Conservation (phyloP, 768 basidiomycete genomes). For the Panaeolus cyanescens region DNA sequence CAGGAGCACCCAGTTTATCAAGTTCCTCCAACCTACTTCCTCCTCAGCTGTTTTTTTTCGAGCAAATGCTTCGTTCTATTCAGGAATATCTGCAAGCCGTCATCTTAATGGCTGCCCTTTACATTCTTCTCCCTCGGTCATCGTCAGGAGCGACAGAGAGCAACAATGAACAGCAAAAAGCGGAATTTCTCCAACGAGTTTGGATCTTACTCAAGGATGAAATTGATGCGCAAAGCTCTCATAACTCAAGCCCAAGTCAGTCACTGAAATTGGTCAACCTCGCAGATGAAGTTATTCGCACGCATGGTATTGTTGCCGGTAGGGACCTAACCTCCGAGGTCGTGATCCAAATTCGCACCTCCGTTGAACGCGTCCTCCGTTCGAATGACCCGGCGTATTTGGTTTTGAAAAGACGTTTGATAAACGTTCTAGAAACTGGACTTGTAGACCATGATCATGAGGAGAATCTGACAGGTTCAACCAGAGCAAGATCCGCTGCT, state of each 20-base stretch:
- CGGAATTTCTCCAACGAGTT: slow-evolving; percentile 56
- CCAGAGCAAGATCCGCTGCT: neutral
- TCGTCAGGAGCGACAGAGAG: neutral
- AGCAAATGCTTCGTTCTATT: slow-evolving; percentile 52
- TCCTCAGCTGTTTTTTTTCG: slow-evolving; percentile 64
- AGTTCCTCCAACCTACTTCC: slow-evolving; percentile 48
- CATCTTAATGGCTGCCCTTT: slow-evolving; percentile 62
- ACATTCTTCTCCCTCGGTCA: slow-evolving; percentile 39
- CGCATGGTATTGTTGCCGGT: slow-evolving; percentile 32
- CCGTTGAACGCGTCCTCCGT: slow-evolving; percentile 64
- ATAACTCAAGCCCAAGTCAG: slow-evolving; percentile 25
- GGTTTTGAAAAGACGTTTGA: slow-evolving; percentile 60
- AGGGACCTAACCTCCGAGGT: slow-evolving; percentile 30
- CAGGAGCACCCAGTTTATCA: no score
- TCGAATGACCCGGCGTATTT: slow-evolving; percentile 66
- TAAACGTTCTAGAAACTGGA: slow-evolving; percentile 38
- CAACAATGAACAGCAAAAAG: neutral
- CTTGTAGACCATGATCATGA: slow-evolving; percentile 6
- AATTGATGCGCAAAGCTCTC: slow-evolving; percentile 36
- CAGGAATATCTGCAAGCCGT: slow-evolving; percentile 77
- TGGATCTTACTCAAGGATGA: slow-evolving; percentile 68
- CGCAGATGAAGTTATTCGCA: slow-evolving; percentile 72
- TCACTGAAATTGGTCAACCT: slow-evolving; percentile 63
- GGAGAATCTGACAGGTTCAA: neutral
- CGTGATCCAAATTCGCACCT: slow-evolving; percentile 44